Evolutionary conservation across 352 stramenopile species (phyloP), one percentile per base, ranked within the genome.

Genomic region (Phytophthora podocarpi): DNA sequence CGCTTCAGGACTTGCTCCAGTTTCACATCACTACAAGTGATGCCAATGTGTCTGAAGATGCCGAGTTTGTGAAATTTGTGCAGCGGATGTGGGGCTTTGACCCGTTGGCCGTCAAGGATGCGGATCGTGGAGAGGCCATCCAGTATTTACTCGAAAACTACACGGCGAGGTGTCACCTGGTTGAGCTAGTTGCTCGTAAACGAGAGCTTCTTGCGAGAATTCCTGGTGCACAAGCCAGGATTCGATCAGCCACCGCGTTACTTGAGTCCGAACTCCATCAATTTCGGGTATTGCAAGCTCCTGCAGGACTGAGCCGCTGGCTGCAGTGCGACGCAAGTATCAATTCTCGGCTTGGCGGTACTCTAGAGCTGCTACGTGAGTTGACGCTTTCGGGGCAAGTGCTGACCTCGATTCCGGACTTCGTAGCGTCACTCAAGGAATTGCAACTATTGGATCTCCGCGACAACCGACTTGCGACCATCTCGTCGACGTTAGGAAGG

Each of bases 51-150:
- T 37, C 62, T 0, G 77, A 89, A 59, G 83, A 92, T 23, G 81
- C 78, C 1, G 76, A 86, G 40, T 92, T 90, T 37, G 64, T 87
- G 3, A 59, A 65, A 8, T 89, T 78, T 43, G 49, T 93, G 7
- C 70, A 89, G 73, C 79, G 79, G 1, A 60, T 87, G 50, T 91
- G 80, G 82, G 53, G 61, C 4, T 82, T 90, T 52, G 65, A 89
- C 13, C 56, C 65, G 3, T 55, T 60, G 11, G 45, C 34, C 1
- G 46, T 72, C 26, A 68, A 51, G 31, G 58, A 68, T 70, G 73
- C 39, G 37, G 78, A 43, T 27, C 63, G 35, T 50, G 74, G 18
- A 56, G 62, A 54, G 61, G 73, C 26, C 20, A 74, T 51, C 1
- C 47, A 52, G 34, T 63, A 12, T 20, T 24, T 82, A 15, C 48